A percentile compares a stretch with the other conserved stretches of the same genome.
Conservation (phyloP, 768 basidiomycete genomes). For the Russula lepida region DNA sequence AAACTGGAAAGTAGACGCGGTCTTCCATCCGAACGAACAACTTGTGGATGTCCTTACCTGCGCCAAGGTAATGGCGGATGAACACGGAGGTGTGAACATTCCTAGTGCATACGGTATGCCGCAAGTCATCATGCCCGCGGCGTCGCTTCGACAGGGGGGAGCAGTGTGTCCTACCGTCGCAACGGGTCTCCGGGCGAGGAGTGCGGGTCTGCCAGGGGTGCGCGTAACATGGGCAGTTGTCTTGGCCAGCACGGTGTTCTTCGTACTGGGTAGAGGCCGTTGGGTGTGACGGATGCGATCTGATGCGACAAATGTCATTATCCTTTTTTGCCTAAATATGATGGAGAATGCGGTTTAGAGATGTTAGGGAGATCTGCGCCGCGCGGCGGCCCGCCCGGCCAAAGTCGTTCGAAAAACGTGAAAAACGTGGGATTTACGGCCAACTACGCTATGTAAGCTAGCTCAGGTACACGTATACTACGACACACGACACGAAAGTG, state of each 20-base stretch:
- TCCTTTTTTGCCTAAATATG: not conserved
- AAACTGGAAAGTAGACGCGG: constrained; percentile 37
- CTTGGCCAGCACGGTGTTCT: constrained; percentile 8
- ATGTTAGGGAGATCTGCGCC: too few relatives aligned
- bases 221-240: constrained; percentile 13
- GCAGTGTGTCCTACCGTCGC: constrained; percentile 21
- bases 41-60: constrained; percentile 52
- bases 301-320: not conserved
- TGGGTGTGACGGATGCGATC: not conserved
- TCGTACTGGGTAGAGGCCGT: constrained; percentile 5
- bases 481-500: too few relatives aligned
- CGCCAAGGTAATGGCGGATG: constrained; percentile 29
- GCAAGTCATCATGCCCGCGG: constrained; percentile 32
- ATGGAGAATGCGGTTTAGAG: not conserved
- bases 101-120: constrained; percentile 39
- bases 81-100: constrained; percentile 36
- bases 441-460: too few relatives aligned
- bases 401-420: too few relatives aligned
- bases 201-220: not conserved
- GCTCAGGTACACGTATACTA: too few relatives aligned
- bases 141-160: constrained; percentile 24
- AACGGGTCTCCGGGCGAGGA: constrained; percentile 16
- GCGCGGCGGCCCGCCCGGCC: too few relatives aligned
- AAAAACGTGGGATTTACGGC: too few relatives aligned
- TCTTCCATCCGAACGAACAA: constrained; percentile 34